Base-by-base conservation (phyloP, 2,329 filamentous ascomycete genomes). In the Ascosphaera pollenicola region DNA sequence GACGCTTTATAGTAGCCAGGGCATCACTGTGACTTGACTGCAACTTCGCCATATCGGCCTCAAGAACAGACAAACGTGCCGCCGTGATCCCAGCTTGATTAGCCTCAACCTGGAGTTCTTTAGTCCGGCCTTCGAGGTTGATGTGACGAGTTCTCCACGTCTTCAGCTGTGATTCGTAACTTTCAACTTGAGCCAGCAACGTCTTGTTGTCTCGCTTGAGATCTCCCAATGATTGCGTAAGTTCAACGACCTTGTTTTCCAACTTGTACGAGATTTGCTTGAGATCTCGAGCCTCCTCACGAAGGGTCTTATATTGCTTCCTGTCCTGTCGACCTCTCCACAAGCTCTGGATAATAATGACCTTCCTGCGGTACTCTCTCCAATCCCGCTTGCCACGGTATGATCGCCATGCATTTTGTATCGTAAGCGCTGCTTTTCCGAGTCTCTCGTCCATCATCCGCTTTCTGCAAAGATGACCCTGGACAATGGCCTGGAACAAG, bases 221-320 rank as follows among this genome's bases (percentile, higher is more conserved):
- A 8, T 83, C 77, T 47, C 89, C 85, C 49, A 98, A 62, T 38
- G 78, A 82, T 58, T 98, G 89, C 1, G 89, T 98, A 52, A 98
- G 70, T 63, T 98, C 89, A 45, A 98, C 83, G 45, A 98, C 89
- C 73, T 98, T 98, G 70, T 98, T 95, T 60, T 98, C 89, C 50
- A 98, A 66, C 66, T 93, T 95, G 68, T 98, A 98, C 2, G 89
- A 95, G 49, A 98, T 98, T 60, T 95, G 87, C 68, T 95, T 95
- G 57, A 98, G 72, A 64, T 98, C 91, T 54, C 89, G 80, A 47
- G 89, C 89, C 61, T 98, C 89, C 60, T 94, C 85, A 48, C 89
- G 82, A 44, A 92, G 64, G 49, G 66, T 74, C 72, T 93, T 95
- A 68, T 98, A 98, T 37, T 73, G 75, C 47, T 69, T 73, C 47